These are phyloP conservation scores for Colletotrichum lentis DNA, from an alignment of 2,329 filamentous ascomycete species.

Conservation along the genomic window DNA sequence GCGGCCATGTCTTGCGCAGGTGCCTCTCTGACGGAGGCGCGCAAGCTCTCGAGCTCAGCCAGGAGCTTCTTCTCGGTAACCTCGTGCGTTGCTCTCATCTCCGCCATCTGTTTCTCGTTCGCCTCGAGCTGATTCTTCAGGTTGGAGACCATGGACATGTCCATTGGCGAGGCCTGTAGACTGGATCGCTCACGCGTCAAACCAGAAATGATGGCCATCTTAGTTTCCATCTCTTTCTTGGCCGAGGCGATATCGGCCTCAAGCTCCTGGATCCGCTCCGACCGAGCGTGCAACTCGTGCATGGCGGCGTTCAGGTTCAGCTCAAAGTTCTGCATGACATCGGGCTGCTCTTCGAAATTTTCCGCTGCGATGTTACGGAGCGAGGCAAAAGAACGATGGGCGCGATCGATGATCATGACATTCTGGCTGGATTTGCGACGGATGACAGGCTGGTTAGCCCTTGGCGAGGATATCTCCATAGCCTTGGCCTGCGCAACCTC, in stretches of 20 bases:
- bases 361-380: conserved; percentile 88
- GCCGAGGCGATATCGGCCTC: conserved; percentile 83
- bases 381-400: conserved; percentile 88
- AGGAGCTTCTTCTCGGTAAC: conserved; percentile 78
- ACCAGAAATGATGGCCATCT: conserved; percentile 94
- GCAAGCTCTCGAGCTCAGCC: conserved; percentile 74
- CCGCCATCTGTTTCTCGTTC: conserved; percentile 80
- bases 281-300: conserved; percentile 86
- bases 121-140: conserved; percentile 88
- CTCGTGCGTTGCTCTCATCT: conserved; percentile 77
- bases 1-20: conserved; percentile 7
- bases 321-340: conserved; percentile 91
- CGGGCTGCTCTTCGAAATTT: conserved; percentile 82
- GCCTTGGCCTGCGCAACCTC: conserved; percentile 82
- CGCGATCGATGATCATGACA: conserved; percentile 85
- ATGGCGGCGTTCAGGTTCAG: conserved; percentile 89
- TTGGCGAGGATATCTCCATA: conserved; percentile 65
- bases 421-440: conserved; percentile 93
- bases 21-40: conserved; percentile 55
- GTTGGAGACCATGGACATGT: conserved; percentile 88
- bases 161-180: conserved; percentile 82
- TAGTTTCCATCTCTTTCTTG: conserved; percentile 96
- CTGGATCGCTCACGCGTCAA: conserved; percentile 92
- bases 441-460: conserved; percentile 77
- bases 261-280: conserved; percentile 88